Evolutionary conservation across 345 rosid species (phyloP).

Genomic region (Gossypium arboreum): DNA sequence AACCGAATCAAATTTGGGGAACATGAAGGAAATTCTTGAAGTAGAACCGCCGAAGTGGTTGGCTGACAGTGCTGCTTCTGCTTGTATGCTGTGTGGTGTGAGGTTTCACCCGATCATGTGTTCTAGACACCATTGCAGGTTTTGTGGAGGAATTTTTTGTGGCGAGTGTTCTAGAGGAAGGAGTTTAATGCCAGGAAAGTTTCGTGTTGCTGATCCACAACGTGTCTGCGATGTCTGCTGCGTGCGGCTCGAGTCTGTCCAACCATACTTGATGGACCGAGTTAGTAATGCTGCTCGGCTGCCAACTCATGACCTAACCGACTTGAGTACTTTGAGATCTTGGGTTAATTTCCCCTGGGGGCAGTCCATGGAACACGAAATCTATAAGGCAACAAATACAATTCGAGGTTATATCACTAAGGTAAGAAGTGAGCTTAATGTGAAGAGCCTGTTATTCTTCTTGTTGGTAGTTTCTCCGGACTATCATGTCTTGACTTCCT

Average conservation of each 20-base stretch:
- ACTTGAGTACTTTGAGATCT: slow-evolving; percentile 94
- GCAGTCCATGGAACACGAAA: slow-evolving; percentile 86
- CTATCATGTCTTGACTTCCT: background rate
- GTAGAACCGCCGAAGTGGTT: slow-evolving; percentile 89
- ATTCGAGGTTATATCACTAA: slow-evolving; percentile 60
- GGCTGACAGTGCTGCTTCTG: slow-evolving; percentile 80
- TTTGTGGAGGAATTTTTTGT: slow-evolving; percentile 92
- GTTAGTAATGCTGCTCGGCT: slow-evolving; percentile 90
- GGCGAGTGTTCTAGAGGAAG: slow-evolving; percentile 83
- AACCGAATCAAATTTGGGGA: slow-evolving; percentile 66
- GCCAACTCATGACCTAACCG: slow-evolving; percentile 82
- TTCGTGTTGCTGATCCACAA: slow-evolving; percentile 63
- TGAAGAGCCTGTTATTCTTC: background rate
- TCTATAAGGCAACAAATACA: slow-evolving; percentile 86
- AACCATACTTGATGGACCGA: slow-evolving; percentile 84
- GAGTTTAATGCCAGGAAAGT: slow-evolving; percentile 77
- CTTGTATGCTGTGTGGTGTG: slow-evolving; percentile 82
- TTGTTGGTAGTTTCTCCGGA: background rate
- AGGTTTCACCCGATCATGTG: slow-evolving; percentile 94
- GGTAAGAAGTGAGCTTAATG: slow-evolving; percentile 33
- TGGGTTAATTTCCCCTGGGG: slow-evolving; percentile 99
- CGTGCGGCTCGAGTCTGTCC: slow-evolving; percentile 79
- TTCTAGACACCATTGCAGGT: slow-evolving; percentile 94
- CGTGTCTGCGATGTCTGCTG: slow-evolving; percentile 92
- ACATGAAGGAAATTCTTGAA: slow-evolving; percentile 64